These are phyloP conservation scores for Diplodia seriata DNA, from an alignment of 2,329 filamentous ascomycete genomes.

Conservation along the genomic window DNA sequence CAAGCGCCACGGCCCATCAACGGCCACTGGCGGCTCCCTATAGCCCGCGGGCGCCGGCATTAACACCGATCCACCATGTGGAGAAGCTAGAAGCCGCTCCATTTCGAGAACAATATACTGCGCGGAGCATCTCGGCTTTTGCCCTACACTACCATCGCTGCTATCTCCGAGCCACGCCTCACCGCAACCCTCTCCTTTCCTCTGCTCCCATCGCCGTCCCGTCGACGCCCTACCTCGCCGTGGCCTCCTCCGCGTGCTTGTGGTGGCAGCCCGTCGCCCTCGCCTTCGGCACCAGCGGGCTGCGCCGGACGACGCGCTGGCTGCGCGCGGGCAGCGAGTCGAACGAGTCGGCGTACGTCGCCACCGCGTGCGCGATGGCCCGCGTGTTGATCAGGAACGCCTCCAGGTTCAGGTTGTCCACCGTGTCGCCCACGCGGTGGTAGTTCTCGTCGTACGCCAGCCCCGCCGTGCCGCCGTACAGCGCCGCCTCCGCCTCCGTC, in stretches of 20 bases:
- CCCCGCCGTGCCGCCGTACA: constrained; percentile 75
- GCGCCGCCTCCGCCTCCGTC: constrained; percentile 67
- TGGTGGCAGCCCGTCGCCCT: constrained; percentile 24
- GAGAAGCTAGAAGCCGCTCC: not conserved
- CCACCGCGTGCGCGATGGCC: constrained; percentile 63
- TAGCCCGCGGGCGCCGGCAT: not conserved
- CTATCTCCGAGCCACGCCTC: constrained; percentile 1
- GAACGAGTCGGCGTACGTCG: constrained; percentile 45
- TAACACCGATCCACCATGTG: not conserved
- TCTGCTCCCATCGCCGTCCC: too few species aligned
- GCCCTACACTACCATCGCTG: not conserved
- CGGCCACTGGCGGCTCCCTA: not conserved
- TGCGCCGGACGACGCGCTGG: not conserved
- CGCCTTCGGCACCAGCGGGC: not conserved
- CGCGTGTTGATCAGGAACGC: constrained; percentile 64
- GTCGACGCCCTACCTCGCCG: constrained; percentile 1
- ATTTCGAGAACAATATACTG: constrained; percentile 22
- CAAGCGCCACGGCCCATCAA: not conserved
- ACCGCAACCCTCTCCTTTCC: not conserved
- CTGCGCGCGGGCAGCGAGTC: constrained; percentile 42
- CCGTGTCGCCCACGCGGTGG: constrained; percentile 60
- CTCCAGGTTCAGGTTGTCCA: constrained; percentile 61
- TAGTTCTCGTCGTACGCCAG: constrained; percentile 64
- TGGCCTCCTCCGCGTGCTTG: constrained; percentile 23
- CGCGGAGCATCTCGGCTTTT: not conserved